phyloP scores from a whole-genome alignment of 2,329 filamentous ascomycete genomes.

The Clonostachys rosea region DNA sequence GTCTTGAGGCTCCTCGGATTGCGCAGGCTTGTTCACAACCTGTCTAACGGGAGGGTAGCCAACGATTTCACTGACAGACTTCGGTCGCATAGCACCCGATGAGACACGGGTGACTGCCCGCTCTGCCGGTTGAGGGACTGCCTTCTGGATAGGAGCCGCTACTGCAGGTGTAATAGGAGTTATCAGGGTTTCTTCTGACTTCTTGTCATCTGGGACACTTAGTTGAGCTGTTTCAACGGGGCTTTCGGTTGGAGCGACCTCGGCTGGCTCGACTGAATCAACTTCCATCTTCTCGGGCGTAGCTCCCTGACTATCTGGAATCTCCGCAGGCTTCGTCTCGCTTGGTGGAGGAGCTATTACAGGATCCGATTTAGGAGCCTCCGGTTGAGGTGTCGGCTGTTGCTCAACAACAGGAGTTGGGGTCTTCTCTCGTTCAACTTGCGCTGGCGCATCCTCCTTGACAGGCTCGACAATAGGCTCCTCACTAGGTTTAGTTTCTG shows the following conservation, averaged over 20 bases:
- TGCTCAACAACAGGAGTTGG: neutral
- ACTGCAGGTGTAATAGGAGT: neutral
- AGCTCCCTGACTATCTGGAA: slow-evolving; percentile 27
- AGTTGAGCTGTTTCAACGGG: no score
- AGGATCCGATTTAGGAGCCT: neutral
- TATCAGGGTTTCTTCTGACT: no score
- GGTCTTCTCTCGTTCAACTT: no score
- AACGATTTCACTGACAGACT: slow-evolving; percentile 69
- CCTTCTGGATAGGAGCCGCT: slow-evolving; percentile 2
- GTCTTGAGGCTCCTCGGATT: slow-evolving; percentile 18
- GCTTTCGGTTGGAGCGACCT: no score
- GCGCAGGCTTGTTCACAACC: slow-evolving; percentile 3
- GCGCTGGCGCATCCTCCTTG: no score
- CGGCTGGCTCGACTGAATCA: slow-evolving; percentile 14
- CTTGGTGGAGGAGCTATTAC: neutral
- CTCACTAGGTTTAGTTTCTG: neutral
- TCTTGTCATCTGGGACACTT: no score
- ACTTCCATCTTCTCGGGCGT: slow-evolving; percentile 25
- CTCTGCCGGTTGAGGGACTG: slow-evolving; percentile 18
- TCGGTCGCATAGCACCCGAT: slow-evolving; percentile 65
- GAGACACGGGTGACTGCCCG: slow-evolving; percentile 66
- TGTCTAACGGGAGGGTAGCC: slow-evolving; percentile 33
- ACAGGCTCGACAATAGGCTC: neutral
- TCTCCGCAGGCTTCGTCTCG: slow-evolving; percentile 10
- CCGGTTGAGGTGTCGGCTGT: neutral